Evolutionary conservation across 2,329 filamentous ascomycete species (phyloP), one percentile per base, ranked within the genome.

Genomic region (Colletotrichum zoysiae): DNA sequence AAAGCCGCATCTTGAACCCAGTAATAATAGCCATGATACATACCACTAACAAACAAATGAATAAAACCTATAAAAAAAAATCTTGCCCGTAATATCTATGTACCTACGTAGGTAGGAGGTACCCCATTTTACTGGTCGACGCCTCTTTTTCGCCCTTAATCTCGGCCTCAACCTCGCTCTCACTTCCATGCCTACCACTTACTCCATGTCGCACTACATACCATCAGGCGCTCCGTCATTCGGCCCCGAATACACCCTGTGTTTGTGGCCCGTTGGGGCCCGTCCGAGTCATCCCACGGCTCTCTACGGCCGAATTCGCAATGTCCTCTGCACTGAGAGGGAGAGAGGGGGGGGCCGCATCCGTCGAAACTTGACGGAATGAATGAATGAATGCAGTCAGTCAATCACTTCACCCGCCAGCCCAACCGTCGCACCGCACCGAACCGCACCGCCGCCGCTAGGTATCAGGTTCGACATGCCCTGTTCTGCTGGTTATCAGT

Each of bases 361-460:
- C 57, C 69, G 69, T 71, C 69, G 38, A 38, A 44, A 56, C 30
- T 35, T 16, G 59, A 26, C 53, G 20, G 26, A 40, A 57, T 40
- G n/a, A n/a, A n/a, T n/a, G n/a, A n/a, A n/a, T n/a, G n/a, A n/a
- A n/a, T n/a, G n/a, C 46, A 51, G 59, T 42, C 59, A 62, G n/a
- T n/a, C 26, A 26, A 3, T 26, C 26, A 3, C n/a, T 23, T 30
- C 46, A 35, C 40, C 35, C 48, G 53, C 40, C 65, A 55, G 33
- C 46, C 33, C 46, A 67, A 40, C 56, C 48, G 48, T 55, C 56
- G 20, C 30, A 30, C 40, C 62, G 46, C 55, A 30, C 40, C 62
- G 46, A n/a, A n/a, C n/a, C n/a, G n/a, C n/a, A n/a, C n/a, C n/a
- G n/a, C 55, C 40, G 38, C 23, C 38, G 40, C 40, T 18, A 18